A percentile compares a stretch with the other conserved stretches of the same genome.
Evolutionary conservation across 805 yeast species (phyloP).

Genomic region (Millerozyma acaciae): DNA sequence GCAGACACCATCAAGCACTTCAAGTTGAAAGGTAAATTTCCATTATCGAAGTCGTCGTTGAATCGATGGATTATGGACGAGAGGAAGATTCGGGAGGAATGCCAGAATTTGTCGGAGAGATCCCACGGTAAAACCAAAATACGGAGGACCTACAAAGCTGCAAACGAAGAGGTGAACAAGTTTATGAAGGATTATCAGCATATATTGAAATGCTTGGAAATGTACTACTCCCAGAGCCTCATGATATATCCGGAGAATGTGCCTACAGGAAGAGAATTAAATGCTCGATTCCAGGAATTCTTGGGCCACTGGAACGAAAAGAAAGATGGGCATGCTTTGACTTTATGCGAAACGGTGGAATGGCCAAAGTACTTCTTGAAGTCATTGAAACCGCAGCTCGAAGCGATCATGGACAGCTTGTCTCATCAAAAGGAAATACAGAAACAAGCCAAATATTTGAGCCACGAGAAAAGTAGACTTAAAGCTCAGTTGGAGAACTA

Average conservation of each 20-base stretch:
- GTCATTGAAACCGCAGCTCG: slow-evolving; percentile 8
- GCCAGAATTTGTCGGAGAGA: slow-evolving; percentile 4
- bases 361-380: slow-evolving; percentile 6
- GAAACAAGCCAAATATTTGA: slow-evolving; percentile 7
- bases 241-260: slow-evolving; percentile 6
- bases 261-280: slow-evolving; percentile 7
- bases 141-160: slow-evolving; percentile 5
- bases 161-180: slow-evolving; percentile 4
- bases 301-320: background rate
- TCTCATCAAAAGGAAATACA: slow-evolving; percentile 10
- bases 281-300: slow-evolving; percentile 7
- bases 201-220: slow-evolving; percentile 9
- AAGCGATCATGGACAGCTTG: slow-evolving; percentile 7
- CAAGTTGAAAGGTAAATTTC: slow-evolving; percentile 8
- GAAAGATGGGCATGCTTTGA: background rate
- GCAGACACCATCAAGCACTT: slow-evolving; percentile 16
- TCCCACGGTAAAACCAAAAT: slow-evolving; percentile 4
- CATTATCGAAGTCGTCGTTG: slow-evolving; percentile 13
- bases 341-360: background rate
- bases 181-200: slow-evolving; percentile 6
- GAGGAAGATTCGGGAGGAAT: slow-evolving; percentile 8
- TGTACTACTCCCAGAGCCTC: slow-evolving; percentile 8
- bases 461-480: slow-evolving; percentile 12
- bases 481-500: slow-evolving; percentile 8
- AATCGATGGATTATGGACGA: slow-evolving; percentile 16